These are phyloP conservation scores for Lathyrus tuberosus DNA, from an alignment of 306 rosid genomes.

Conservation along the genomic window DNA sequence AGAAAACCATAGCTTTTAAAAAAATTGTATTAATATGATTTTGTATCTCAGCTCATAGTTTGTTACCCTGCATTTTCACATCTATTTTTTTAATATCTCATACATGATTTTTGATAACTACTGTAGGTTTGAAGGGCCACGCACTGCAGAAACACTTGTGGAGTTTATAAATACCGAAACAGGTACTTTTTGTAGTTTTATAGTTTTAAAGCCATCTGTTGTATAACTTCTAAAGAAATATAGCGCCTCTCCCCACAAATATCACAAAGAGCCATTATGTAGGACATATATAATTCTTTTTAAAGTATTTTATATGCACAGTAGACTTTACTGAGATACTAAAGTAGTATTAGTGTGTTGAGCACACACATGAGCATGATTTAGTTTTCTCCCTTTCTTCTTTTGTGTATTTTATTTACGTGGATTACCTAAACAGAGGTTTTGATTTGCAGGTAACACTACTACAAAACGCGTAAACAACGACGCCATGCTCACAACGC, in stretches of 20 bases:
- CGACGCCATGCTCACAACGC: too few relatives aligned
- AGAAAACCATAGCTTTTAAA: slow-evolving; percentile 39
- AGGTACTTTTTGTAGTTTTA: slow-evolving; percentile 56
- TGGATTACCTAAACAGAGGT: slow-evolving; percentile 28
- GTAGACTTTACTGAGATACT: slow-evolving; percentile 1
- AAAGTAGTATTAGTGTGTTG: slow-evolving; percentile 28
- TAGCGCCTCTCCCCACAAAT: slow-evolving; percentile 13
- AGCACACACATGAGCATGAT: slow-evolving; percentile 18
- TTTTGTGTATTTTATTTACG: slow-evolving; percentile 13
- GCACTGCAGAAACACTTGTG: slow-evolving; percentile 77
- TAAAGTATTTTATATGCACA: background rate
- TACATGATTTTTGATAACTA: slow-evolving; percentile 26
- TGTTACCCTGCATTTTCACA: slow-evolving; percentile 16
- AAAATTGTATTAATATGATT: slow-evolving; percentile 19
- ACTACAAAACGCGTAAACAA: too few relatives aligned
- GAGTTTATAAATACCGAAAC: slow-evolving; percentile 81
- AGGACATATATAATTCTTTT: background rate
- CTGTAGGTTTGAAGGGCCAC: slow-evolving; percentile 77
- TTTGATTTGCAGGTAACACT: slow-evolving; percentile 64
- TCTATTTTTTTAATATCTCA: slow-evolving; percentile 2
- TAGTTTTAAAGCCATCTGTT: slow-evolving; percentile 15
- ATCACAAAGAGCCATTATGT: slow-evolving; percentile 8
- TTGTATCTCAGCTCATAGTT: slow-evolving; percentile 17
- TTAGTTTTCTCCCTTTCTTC: slow-evolving; percentile 14
- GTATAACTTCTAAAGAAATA: too few relatives aligned